Conservation (phyloP, 139 green algal species). For the Raphidocelis subcapitata region DNA sequence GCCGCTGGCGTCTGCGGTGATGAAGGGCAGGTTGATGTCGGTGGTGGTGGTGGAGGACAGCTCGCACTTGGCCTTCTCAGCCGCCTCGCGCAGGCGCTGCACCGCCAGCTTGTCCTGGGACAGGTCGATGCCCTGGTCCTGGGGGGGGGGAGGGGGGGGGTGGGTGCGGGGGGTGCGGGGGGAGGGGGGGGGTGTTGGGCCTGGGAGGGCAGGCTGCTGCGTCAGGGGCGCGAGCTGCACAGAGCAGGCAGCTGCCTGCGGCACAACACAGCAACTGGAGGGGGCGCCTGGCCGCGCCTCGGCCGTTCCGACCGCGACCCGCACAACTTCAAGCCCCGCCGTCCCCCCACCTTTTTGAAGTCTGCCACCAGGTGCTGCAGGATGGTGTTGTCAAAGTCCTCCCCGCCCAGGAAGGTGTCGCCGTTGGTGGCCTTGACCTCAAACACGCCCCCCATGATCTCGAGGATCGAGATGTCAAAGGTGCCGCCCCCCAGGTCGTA, state of each 20-base stretch:
- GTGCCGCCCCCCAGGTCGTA: slow-evolving; percentile 92
- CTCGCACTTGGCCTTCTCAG: slow-evolving; percentile 93
- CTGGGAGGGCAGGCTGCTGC: no score
- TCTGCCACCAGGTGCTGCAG: slow-evolving; percentile 50
- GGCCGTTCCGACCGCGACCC: no score
- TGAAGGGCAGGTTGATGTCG: slow-evolving; percentile 99
- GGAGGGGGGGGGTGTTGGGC: no score
- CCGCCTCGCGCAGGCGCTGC: slow-evolving; percentile 92
- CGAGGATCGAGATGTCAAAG: slow-evolving; percentile 98
- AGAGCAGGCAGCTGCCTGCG: no score
- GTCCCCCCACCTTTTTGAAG: slow-evolving; percentile 30
- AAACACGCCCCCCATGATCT: slow-evolving; percentile 96
- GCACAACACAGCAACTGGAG: no score
- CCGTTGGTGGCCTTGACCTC: slow-evolving; percentile 99
- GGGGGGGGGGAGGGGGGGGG: neutral
- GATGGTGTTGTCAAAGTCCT: slow-evolving; percentile 98
- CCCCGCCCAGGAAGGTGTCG: slow-evolving; percentile 98
- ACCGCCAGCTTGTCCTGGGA: slow-evolving; percentile 92
- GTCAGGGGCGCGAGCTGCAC: no score
- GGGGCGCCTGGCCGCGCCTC: no score
- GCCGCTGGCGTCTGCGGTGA: slow-evolving; percentile 92
- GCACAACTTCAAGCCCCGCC: no score
- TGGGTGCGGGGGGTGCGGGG: neutral
- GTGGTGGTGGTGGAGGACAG: slow-evolving; percentile 85
- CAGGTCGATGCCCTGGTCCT: slow-evolving; percentile 94